These are phyloP conservation scores for Pneumocystis jirovecii DNA, from an alignment of 1,139 yeast genomes.

Conservation along the genomic window DNA sequence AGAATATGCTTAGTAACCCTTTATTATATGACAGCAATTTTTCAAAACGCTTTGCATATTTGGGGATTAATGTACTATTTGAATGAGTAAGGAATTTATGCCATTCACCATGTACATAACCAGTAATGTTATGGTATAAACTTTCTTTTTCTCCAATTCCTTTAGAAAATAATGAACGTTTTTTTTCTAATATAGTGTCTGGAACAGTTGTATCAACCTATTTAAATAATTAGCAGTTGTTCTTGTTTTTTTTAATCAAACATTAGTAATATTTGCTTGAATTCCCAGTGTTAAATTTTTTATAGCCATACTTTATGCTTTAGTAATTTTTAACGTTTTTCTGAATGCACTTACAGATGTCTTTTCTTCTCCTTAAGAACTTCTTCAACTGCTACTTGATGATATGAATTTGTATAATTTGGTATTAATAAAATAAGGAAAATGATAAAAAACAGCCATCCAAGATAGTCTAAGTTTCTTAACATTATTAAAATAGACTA, in stretches of 20 bases:
- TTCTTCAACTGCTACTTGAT: neutral
- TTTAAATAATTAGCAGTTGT: neutral
- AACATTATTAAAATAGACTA: neutral
- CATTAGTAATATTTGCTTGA: neutral
- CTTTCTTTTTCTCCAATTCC: neutral
- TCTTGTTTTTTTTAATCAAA: neutral
- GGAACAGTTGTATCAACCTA: neutral
- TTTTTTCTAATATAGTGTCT: neutral
- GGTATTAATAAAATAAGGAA: neutral
- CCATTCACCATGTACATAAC: neutral
- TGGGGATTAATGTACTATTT: neutral
- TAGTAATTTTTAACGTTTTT: neutral
- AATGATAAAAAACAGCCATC: neutral
- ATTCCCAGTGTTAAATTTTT: neutral
- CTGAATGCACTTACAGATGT: neutral
- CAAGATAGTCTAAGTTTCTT: neutral
- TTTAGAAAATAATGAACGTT: neutral
- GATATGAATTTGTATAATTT: neutral
- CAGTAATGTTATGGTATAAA: neutral
- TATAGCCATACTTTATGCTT: neutral
- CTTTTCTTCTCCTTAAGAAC: neutral
- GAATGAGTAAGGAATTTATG: neutral
- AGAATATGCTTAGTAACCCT: neutral
- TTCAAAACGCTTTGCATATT: neutral
- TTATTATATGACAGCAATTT: neutral